A percentile compares a stretch with the other conserved stretches of the same genome.
Evolutionary conservation across 768 basidiomycete species (phyloP).

Genomic region (Pholiota microspora): DNA sequence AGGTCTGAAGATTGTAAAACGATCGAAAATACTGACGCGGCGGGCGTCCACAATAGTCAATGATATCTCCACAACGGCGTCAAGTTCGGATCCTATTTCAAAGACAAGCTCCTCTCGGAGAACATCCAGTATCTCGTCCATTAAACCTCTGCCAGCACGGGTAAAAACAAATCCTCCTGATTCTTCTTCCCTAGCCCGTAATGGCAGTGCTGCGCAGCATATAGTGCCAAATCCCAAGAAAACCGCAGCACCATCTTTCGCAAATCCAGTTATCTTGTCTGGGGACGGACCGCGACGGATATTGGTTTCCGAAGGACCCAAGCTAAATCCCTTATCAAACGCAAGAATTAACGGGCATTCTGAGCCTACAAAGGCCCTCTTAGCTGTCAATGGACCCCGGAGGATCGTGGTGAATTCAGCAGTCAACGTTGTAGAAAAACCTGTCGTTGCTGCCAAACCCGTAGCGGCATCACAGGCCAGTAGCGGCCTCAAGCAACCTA

Average conservation of each 20-base stretch:
- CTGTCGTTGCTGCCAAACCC: neutral
- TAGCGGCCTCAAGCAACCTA: conserved; percentile 24
- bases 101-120: conserved; percentile 14
- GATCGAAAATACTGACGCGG: conserved; percentile 18
- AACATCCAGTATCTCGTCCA: conserved; percentile 7
- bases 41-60: conserved; percentile 2
- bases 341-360: conserved; percentile 10
- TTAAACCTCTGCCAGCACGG: conserved; percentile 1
- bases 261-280: conserved; percentile 1
- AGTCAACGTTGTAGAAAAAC: neutral
- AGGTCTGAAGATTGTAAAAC: conserved; percentile 49
- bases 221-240: neutral
- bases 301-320: conserved; percentile 26
- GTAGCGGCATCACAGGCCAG: conserved; percentile 4
- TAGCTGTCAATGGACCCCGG: conserved; percentile 30
- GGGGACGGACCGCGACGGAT: conserved; percentile 29
- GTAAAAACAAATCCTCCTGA: neutral
- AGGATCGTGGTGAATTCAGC: conserved; percentile 27
- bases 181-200: neutral
- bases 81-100: conserved; percentile 1
- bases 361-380: conserved; percentile 14
- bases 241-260: neutral
- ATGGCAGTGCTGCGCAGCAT: neutral
- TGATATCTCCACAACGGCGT: neutral
- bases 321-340: conserved; percentile 11